Evolutionary conservation across 139 green algal species (phyloP).

Genomic region (Eudorina sp.): DNA sequence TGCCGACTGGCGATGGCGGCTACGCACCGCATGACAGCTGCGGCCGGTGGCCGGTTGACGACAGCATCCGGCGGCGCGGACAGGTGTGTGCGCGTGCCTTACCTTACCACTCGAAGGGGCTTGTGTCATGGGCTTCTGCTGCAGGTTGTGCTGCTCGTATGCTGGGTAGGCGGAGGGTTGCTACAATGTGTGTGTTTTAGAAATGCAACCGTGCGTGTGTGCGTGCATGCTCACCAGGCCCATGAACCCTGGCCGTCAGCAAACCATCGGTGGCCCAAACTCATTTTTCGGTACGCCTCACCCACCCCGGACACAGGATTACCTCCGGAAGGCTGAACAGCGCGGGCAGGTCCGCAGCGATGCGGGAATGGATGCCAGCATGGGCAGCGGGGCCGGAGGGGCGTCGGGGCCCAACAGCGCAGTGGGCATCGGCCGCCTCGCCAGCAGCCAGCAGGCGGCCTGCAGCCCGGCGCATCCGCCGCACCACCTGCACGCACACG

Average conservation of each 20-base stretch:
- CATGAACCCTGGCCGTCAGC: not conserved
- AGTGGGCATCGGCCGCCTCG: not conserved
- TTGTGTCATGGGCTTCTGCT: not conserved
- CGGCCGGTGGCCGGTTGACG: conserved; percentile 16
- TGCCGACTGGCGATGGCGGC: conserved; percentile 29
- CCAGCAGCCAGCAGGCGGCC: conserved; percentile 13
- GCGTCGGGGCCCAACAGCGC: not conserved
- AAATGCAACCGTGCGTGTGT: not conserved
- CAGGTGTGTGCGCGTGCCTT: not conserved
- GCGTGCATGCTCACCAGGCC: not conserved
- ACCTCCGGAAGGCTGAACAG: not conserved
- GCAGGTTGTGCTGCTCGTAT: too few relatives aligned
- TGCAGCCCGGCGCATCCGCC: conserved; percentile 16
- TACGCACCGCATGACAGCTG: conserved; percentile 23
- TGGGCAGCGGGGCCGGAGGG: not conserved
- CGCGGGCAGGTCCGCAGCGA: not conserved
- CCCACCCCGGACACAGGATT: not conserved
- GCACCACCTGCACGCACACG: conserved; percentile 6
- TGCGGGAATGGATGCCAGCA: not conserved
- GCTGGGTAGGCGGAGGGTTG: too few relatives aligned
- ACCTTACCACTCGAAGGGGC: not conserved
- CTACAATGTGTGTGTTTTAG: not conserved
- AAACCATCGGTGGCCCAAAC: not conserved
- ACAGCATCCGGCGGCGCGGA: conserved; percentile 6
- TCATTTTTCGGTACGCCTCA: not conserved